Evolutionary conservation across 108 stramenopile species (phyloP), one percentile per base, ranked within the genome.

Genomic region (Hondaea fermentalgiana): DNA sequence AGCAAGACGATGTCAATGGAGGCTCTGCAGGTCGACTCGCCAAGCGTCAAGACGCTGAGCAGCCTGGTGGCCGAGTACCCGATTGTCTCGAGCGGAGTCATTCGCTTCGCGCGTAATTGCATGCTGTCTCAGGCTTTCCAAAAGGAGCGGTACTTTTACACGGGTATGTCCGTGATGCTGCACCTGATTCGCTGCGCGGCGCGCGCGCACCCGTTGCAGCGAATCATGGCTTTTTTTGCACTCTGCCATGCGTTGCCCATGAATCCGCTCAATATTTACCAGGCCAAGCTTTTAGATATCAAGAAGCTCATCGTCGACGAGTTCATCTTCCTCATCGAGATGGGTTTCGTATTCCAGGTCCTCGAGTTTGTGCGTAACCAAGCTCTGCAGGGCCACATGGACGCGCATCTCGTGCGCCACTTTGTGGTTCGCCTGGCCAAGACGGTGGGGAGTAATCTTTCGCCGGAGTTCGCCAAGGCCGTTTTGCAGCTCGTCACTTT

Each of bases 181-280:
- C 49, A 47, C 45, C 76, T 83, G 43, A 53, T 83, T 12, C 76
- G 76, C 49, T 83, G 76, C 76, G 45, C 76, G 17, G 51, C 28
- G 19, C 45, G 51, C n/a, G 76, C 76, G n/a, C 76, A 83, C 76
- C 76, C 76, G 3, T 45, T 83, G 12, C 76, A 83, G 76, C 76
- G 76, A 0, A 53, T 83, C 25, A 83, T 83, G 76, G 76, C 76
- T n/a, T 83, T 83, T 53, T 83, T 53, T 23, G 51, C 23, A 35
- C 19, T 83, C 51, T 53, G 51, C 25, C 76, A 83, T 6, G 23
- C 76, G 5, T 3, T 83, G 10, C 23, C 76, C 45, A 83, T 83
- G 19, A 83, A 53, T 23, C 76, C 76, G n/a, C 17, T 23, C 4
- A 43, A 83, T 45, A 35, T 83, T n/a, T 53, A 83, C 51, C 76